phyloP scores from a whole-genome alignment of 2,329 filamentous ascomycete genomes.

The Alternaria ventricosa region DNA sequence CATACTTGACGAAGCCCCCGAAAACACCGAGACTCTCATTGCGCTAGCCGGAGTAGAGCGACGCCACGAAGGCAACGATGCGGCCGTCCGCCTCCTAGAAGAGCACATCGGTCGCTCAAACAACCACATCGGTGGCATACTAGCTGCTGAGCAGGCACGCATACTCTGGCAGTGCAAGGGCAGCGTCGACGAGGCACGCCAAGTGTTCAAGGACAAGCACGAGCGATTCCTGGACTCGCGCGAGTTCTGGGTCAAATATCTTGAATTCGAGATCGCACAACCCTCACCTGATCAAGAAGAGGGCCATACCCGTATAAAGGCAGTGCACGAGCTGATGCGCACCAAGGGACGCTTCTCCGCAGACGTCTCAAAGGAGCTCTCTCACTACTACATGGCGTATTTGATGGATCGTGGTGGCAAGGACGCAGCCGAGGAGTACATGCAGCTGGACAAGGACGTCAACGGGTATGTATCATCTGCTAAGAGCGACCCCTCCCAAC shows the following conservation, averaged over 20 bases:
- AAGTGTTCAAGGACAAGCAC: conserved; percentile 81
- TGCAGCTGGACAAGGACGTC: conserved; percentile 82
- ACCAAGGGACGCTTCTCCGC: conserved; percentile 73
- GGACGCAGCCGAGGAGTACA: conserved; percentile 84
- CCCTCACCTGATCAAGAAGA: conserved; percentile 72
- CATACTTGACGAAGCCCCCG: conserved; percentile 76
- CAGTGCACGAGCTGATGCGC: conserved; percentile 77
- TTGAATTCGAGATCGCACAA: conserved; percentile 88
- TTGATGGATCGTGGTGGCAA: conserved; percentile 82
- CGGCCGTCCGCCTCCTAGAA: conserved; percentile 83
- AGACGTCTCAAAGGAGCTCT: conserved; percentile 74
- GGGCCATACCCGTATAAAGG: conserved; percentile 74
- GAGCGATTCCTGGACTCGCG: conserved; percentile 85
- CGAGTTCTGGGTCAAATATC: conserved; percentile 88
- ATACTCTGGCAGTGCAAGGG: conserved; percentile 89
- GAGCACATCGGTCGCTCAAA: conserved; percentile 76
- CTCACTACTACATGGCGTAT: conserved; percentile 80
- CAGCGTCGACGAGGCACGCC: conserved; percentile 78
- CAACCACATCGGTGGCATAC: conserved; percentile 80
- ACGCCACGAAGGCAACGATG: conserved; percentile 81
- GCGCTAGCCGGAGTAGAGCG: conserved; percentile 87
- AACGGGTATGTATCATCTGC: conserved; percentile 67
- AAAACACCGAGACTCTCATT: conserved; percentile 84
- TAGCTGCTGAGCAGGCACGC: conserved; percentile 87
- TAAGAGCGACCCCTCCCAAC: conserved; percentile 32